These are phyloP conservation scores for Talaromyces pinophilus DNA, from an alignment of 2,329 filamentous ascomycete species.

Conservation along the genomic window DNA sequence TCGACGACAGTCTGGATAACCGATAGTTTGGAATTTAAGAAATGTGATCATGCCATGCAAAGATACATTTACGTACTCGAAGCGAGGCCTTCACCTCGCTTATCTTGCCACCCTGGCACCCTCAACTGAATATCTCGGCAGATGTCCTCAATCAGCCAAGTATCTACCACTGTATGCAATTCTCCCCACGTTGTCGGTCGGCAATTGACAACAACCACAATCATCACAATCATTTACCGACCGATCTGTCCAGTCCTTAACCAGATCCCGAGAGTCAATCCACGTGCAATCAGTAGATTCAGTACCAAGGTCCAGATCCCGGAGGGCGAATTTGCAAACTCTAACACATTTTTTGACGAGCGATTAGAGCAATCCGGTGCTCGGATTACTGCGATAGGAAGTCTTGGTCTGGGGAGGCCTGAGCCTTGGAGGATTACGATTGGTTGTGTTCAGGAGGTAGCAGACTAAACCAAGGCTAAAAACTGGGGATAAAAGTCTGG, in stretches of 20 bases:
- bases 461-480: background rate
- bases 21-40: background rate
- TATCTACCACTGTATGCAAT: background rate
- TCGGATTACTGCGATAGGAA: background rate
- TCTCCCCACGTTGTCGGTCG: background rate
- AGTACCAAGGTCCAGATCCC: background rate
- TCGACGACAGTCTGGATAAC: background rate
- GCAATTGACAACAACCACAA: background rate
- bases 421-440: background rate
- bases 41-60: background rate
- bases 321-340: background rate
- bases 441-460: background rate
- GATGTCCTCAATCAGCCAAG: background rate
- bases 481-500: constrained; percentile 8
- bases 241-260: background rate
- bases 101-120: background rate
- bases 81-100: background rate
- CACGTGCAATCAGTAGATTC: background rate
- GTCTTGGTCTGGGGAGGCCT: background rate
- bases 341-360: background rate
- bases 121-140: background rate
- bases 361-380: background rate
- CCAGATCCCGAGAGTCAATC: background rate
- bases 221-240: background rate
- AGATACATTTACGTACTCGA: background rate